Conservation (phyloP, 176 grass and related monocot species). For the Chrysopogon serrulatus region DNA sequence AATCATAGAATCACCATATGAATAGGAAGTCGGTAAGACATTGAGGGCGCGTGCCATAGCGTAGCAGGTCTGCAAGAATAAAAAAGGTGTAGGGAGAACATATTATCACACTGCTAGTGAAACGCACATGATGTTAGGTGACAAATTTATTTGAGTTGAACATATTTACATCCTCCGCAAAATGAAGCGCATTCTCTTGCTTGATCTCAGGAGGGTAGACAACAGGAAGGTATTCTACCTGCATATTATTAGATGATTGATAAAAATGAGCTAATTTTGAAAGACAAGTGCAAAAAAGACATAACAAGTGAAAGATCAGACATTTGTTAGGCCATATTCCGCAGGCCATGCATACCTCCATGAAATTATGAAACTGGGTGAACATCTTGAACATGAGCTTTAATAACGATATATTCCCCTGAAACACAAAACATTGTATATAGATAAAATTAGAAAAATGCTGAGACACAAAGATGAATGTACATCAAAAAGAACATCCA, state of each 20-base stretch:
- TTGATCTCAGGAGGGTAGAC: constrained; percentile 86
- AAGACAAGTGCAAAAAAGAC: not conserved
- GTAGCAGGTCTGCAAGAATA: constrained; percentile 60
- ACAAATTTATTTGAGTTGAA: not conserved
- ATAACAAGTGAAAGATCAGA: not conserved
- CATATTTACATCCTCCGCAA: constrained; percentile 64
- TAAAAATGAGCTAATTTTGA: not conserved
- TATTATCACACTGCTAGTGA: not conserved
- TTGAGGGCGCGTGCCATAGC: constrained; percentile 77
- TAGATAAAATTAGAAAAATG: not conserved
- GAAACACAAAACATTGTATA: constrained; percentile 20
- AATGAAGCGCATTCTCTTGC: constrained; percentile 61
- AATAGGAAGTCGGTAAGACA: constrained; percentile 73
- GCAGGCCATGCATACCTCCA: constrained; percentile 73
- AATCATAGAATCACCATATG: constrained; percentile 84
- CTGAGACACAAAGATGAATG: constrained; percentile 13
- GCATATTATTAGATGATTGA: not conserved
- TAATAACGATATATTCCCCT: constrained; percentile 86
- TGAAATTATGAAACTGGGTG: constrained; percentile 99
- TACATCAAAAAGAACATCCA: not conserved
- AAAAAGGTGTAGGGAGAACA: not conserved
- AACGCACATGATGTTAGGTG: not conserved
- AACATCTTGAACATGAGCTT: constrained; percentile 98
- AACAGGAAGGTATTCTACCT: constrained; percentile 93
- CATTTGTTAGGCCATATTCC: not conserved